These are phyloP conservation scores for Lactifluus hygrophoroides DNA, from an alignment of 768 basidiomycete species.

Conservation along the genomic window DNA sequence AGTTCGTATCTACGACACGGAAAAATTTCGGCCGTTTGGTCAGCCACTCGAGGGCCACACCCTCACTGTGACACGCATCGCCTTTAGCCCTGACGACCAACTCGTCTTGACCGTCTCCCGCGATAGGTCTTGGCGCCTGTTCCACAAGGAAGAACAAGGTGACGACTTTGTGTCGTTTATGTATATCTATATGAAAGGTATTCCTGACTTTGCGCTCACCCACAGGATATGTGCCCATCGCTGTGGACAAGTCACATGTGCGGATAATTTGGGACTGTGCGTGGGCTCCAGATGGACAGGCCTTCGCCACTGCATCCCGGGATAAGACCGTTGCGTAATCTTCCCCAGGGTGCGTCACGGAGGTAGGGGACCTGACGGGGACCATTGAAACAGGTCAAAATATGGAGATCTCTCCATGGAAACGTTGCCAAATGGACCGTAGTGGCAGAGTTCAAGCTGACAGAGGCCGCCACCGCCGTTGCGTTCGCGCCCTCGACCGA, in stretches of 20 bases:
- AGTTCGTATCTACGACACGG: conserved; percentile 71
- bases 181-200: not conserved
- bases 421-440: conserved; percentile 42
- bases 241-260: conserved; percentile 75
- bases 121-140: conserved; percentile 88
- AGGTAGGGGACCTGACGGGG: not conserved
- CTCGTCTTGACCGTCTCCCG: conserved; percentile 79
- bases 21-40: conserved; percentile 62
- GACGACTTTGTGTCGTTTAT: not conserved
- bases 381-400: conserved; percentile 52
- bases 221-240: conserved; percentile 50
- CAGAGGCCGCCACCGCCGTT: conserved; percentile 79
- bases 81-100: conserved; percentile 81
- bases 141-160: conserved; percentile 40
- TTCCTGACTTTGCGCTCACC: not conserved
- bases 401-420: conserved; percentile 51
- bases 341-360: not conserved
- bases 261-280: conserved; percentile 96
- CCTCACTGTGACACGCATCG: conserved; percentile 83
- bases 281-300: conserved; percentile 67
- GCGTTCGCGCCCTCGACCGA: conserved; percentile 41
- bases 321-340: conserved; percentile 72
- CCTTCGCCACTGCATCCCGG: conserved; percentile 89
- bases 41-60: conserved; percentile 72
- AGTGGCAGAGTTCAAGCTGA: conserved; percentile 53